Evolutionary conservation across 768 basidiomycete species (phyloP).

Genomic region (Naematelia aurantialba): DNA sequence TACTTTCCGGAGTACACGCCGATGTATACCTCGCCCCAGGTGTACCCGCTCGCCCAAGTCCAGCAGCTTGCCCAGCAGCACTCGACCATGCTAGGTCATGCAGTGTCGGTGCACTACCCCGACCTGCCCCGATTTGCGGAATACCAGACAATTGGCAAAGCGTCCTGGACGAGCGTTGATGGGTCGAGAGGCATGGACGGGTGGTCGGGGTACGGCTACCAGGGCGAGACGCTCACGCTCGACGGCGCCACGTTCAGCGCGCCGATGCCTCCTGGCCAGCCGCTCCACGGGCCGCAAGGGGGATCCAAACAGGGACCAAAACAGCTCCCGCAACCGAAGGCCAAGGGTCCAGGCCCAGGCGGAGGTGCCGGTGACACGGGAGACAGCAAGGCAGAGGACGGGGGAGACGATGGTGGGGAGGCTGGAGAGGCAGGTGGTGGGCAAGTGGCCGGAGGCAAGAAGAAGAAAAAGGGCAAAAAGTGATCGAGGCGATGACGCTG

Average conservation of each 20-base stretch:
- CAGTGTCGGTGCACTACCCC: conserved; percentile 34
- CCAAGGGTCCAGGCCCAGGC: conserved; percentile 21
- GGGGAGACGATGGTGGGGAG: conserved; percentile 9
- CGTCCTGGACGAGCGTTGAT: conserved; percentile 19
- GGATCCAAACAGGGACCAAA: conserved; percentile 15
- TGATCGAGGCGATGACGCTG: not conserved
- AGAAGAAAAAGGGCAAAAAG: conserved; percentile 14
- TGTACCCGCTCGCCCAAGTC: conserved; percentile 16
- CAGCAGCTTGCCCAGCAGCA: conserved; percentile 25
- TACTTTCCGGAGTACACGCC: conserved; percentile 10
- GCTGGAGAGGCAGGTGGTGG: conserved; percentile 7
- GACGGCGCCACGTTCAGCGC: conserved; percentile 32
- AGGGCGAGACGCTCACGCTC: conserved; percentile 23
- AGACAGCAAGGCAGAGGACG: conserved; percentile 9
- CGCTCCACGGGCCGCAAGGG: not conserved
- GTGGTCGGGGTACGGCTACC: conserved; percentile 42
- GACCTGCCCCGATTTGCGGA: conserved; percentile 31
- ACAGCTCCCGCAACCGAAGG: too few species aligned
- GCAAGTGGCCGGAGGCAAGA: conserved; percentile 4
- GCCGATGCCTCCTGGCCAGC: conserved; percentile 12
- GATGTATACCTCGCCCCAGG: not conserved
- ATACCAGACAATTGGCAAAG: conserved; percentile 13
- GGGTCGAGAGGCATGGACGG: conserved; percentile 17
- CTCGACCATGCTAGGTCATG: conserved; percentile 17
- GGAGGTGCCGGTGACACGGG: conserved; percentile 11